These are phyloP conservation scores for Ogataea ganodermae DNA, from an alignment of 805 yeast genomes.

Conservation along the genomic window DNA sequence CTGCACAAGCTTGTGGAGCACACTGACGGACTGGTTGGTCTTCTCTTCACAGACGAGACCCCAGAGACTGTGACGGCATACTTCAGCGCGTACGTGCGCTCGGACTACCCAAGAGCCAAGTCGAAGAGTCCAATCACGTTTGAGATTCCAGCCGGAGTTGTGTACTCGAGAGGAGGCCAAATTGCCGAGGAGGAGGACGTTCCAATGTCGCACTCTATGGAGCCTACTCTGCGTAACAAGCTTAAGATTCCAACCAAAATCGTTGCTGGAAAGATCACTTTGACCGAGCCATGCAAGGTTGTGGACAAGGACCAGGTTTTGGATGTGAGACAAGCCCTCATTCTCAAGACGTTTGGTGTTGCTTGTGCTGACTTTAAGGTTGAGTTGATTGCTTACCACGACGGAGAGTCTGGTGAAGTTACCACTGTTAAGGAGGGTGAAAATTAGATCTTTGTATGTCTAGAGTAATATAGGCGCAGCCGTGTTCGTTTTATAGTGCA, in stretches of 20 bases:
- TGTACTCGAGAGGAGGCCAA: conserved; percentile 95
- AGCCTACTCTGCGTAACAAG: conserved; percentile 86
- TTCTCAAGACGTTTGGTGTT: conserved; percentile 92
- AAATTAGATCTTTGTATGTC: no score
- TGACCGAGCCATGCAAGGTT: conserved; percentile 76
- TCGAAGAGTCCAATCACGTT: conserved; percentile 80
- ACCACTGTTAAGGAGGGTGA: conserved; percentile 5
- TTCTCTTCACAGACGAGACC: conserved; percentile 84
- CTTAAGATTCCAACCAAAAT: conserved; percentile 90
- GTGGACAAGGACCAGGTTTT: conserved; percentile 77
- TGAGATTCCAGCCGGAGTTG: conserved; percentile 84
- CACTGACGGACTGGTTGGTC: conserved; percentile 79
- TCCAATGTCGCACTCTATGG: conserved; percentile 95
- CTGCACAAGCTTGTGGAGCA: conserved; percentile 65
- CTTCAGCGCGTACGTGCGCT: conserved; percentile 72
- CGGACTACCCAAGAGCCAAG: conserved; percentile 90
- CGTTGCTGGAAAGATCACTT: conserved; percentile 80
- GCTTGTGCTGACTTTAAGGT: conserved; percentile 92
- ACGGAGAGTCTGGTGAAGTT: conserved; percentile 51
- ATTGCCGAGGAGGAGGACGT: conserved; percentile 88
- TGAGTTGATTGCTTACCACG: conserved; percentile 73
- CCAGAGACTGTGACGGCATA: conserved; percentile 90
- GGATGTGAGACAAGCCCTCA: conserved; percentile 88
- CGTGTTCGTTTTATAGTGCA: no score
- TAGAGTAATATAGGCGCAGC: no score